Evolutionary conservation across 2,329 filamentous ascomycete genomes (phyloP), one percentile per base, ranked within the genome.

Genomic region (Cryoendolithus antarcticus): DNA sequence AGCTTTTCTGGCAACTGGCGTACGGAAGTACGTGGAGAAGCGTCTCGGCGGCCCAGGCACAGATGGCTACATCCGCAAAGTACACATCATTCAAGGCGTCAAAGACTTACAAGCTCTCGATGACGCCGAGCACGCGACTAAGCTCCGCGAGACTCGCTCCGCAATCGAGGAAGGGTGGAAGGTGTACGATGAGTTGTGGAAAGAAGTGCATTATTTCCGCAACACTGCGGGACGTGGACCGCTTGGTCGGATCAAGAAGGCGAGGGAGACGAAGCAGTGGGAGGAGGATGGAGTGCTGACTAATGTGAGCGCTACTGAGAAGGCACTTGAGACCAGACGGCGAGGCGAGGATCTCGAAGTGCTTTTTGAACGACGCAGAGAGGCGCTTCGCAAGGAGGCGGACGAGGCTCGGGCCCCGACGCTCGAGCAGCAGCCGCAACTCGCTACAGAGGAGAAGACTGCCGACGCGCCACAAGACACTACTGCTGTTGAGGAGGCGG

Each of bases 1-100:
- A 0, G 86, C 80, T 4, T 93, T 91, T 53, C 74, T 83, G 3
- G 81, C 88, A 68, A 83, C 88, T 56, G 86, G 86, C 2, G 69
- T 91, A 1, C 77, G 89, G 51, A 82, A 82, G 31, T 81, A 89
- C 56, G 69, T 91, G 38, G 71, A 78, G 44, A 85, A 80, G 46
- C 49, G 48, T n/a, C 38, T 43, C 2, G 48, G 51, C 13, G 54
- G 51, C 3, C 50, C 49, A 5, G 51, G 52, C 9, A 48, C 48
- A 3, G 53, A 56, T 27, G 28, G 38, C 1, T 52, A 49, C 24
- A 50, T 60, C 30, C 50, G 55, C 6, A 45, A 48, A 34, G 51
- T 54, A 3, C 53, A 54, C 27, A 53, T 59, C 29, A 48, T 56
- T 2, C 52, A 54, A 31, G 57, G 58, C 5, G 44, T 50, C 33